Base-by-base conservation (phyloP, 768 basidiomycete species). In the Kondoa subrosea region DNA sequence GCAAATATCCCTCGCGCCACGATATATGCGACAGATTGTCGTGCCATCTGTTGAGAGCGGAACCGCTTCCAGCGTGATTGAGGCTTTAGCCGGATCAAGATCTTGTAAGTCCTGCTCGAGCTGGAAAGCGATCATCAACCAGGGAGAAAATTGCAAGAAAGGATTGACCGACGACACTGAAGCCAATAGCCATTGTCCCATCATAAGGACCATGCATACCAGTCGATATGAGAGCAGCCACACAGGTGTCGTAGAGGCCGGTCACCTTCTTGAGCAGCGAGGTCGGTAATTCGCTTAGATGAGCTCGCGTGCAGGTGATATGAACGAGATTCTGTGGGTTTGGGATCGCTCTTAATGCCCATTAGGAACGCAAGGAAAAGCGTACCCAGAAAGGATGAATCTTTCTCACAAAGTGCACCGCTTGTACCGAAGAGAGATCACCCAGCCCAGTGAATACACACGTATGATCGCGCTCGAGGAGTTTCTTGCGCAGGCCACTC, bases 251-350 rank as follows among this genome's bases (percentile, higher is more conserved):
- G 58, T 60, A 60, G 58, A 60, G n/a, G 14, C 58, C 25, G 30
- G 58, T 60, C 58, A 60, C 58, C 14, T 60, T 4, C 58, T 60
- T 25, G n/a, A 60, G 30, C 25, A 31, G 29, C 64, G 26, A 67
- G 29, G 4, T 25, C 27, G 40, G 34, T 40, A 68, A 29, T n/a
- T 33, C 3, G 30, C 68, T 26, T 4, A 69, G 65, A 25, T 69
- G 66, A n/a, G 65, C 68, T 34, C 65, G 66, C 14, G 68, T 69
- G 32, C 68, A 66, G 34, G 68, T 69, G 30, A 69, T 69, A 34
- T 71, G 69, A 32, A 68, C 62, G 29, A 69, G 59, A 34, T 71
- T 69, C 31, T 62, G 56, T 15, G 57, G 34, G 34, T 66, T 69
- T 60, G n/a, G 4, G 30, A 26, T 60, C 30, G 25, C 58, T 25